Percentiles rank a stretch among this genome's conserved stretches.
Evolutionary conservation across 345 rosid species (phyloP).

Genomic region (Rhizophora apiculata): DNA sequence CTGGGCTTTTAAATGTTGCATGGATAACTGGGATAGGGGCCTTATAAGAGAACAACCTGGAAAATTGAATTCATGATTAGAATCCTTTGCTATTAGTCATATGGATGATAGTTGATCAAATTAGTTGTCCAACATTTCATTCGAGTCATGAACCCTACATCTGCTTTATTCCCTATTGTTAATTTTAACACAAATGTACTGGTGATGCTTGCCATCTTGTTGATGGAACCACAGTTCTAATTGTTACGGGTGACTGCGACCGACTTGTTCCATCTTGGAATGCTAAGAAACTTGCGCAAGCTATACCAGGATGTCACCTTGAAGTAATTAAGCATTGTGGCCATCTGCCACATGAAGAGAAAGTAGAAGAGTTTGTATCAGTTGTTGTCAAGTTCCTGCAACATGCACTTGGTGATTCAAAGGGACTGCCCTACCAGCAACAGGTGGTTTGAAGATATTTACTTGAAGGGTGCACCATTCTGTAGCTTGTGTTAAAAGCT

Average conservation of each 20-base stretch:
- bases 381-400: constrained; percentile 61
- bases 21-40: neutral
- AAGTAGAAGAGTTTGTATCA: constrained; percentile 71
- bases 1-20: neutral
- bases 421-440: constrained; percentile 16
- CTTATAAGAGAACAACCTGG: too few relatives aligned
- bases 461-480: too few relatives aligned
- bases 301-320: constrained; percentile 64
- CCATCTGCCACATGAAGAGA: constrained; percentile 89
- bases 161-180: neutral
- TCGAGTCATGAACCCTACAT: neutral
- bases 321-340: constrained; percentile 78
- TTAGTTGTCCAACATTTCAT: neutral
- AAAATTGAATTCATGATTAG: neutral
- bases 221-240: constrained; percentile 44
- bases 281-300: constrained; percentile 62
- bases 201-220: constrained; percentile 13
- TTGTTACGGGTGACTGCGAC: constrained; percentile 77
- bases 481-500: neutral
- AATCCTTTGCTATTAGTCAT: neutral
- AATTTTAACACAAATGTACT: neutral
- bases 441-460: neutral
- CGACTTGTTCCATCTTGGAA: constrained; percentile 90
- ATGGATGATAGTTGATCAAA: neutral
- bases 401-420: constrained; percentile 40